Percentiles rank a stretch among this genome's conserved stretches.
These are phyloP conservation scores for Blastobotrys parvus DNA, from an alignment of 805 yeast genomes.

Conservation along the genomic window DNA sequence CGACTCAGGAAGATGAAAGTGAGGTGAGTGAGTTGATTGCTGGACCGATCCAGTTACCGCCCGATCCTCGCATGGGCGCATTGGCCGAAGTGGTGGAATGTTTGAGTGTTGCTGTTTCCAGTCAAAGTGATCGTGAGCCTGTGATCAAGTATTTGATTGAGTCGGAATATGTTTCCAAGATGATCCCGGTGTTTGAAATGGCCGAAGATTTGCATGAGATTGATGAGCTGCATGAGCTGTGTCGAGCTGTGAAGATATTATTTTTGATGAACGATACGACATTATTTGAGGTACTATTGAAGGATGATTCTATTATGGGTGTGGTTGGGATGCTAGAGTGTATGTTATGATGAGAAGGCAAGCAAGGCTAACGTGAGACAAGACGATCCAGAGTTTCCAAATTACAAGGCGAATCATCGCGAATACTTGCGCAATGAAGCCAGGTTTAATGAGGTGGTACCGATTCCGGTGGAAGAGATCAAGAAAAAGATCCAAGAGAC, in stretches of 20 bases:
- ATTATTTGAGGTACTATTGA: slow-evolving; percentile 49
- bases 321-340: slow-evolving; percentile 76
- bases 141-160: slow-evolving; percentile 49
- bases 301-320: slow-evolving; percentile 45
- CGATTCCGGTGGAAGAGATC: slow-evolving; percentile 43
- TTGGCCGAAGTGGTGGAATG: slow-evolving; percentile 47
- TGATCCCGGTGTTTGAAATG: slow-evolving; percentile 44
- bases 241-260: slow-evolving; percentile 61
- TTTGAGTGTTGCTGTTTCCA: slow-evolving; percentile 51
- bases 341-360: too few species aligned
- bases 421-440: slow-evolving; percentile 50
- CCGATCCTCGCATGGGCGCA: slow-evolving; percentile 43
- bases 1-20: slow-evolving; percentile 33
- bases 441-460: slow-evolving; percentile 63
- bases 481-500: slow-evolving; percentile 59
- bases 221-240: slow-evolving; percentile 52
- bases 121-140: slow-evolving; percentile 54
- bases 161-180: slow-evolving; percentile 41
- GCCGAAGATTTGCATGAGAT: slow-evolving; percentile 50
- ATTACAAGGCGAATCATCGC: slow-evolving; percentile 70
- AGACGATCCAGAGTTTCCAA: slow-evolving; percentile 85
- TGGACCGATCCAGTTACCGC: slow-evolving; percentile 71
- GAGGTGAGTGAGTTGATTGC: slow-evolving; percentile 63
- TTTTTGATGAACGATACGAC: slow-evolving; percentile 57
- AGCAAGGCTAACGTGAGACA: too few species aligned